Percentiles rank a stretch among this genome's conserved stretches.
Conservation (phyloP, 2,329 filamentous ascomycete genomes). For the Aspergillus proliferans region DNA sequence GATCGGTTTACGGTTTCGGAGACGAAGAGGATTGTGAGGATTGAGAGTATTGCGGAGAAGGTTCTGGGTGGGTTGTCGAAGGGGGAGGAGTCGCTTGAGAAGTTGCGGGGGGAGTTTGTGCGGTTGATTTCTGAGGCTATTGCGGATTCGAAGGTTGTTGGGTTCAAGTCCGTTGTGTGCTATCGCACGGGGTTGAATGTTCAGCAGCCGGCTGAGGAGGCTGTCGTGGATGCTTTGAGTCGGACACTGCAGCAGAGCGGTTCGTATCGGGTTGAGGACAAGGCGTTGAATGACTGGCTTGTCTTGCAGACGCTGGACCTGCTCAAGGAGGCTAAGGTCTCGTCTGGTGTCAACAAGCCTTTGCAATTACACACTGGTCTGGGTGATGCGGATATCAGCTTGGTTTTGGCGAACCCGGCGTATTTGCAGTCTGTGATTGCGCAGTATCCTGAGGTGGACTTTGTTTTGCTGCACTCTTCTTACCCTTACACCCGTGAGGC, state of each 20-base stretch:
- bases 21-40: conserved; percentile 68
- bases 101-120: conserved; percentile 25
- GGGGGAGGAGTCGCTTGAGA: conserved; percentile 6
- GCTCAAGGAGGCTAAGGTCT: conserved; percentile 41
- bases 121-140: conserved; percentile 51
- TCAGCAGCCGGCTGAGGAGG: conserved; percentile 42
- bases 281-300: conserved; percentile 62
- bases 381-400: conserved; percentile 69
- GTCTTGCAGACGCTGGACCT: conserved; percentile 58
- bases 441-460: conserved; percentile 61
- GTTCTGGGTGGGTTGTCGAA: conserved; percentile 44
- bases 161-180: conserved; percentile 78
- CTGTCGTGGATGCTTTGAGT: conserved; percentile 27
- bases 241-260: conserved; percentile 21
- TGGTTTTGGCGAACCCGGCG: conserved; percentile 65
- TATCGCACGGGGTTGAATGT: conserved; percentile 70
- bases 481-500: conserved; percentile 76
- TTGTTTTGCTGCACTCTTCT: conserved; percentile 72
- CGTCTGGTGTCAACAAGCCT: conserved; percentile 54
- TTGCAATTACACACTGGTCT: conserved; percentile 80
- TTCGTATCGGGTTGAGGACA: conserved; percentile 48
- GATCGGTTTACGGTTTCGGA: conserved; percentile 57
- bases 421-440: conserved; percentile 69
- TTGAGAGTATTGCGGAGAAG: conserved; percentile 64
- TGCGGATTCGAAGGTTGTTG: conserved; percentile 62